Evolutionary conservation across 257 asterid genomes (phyloP), one percentile per base, ranked within the genome.

Genomic region (Solanum corneliomulleri): DNA sequence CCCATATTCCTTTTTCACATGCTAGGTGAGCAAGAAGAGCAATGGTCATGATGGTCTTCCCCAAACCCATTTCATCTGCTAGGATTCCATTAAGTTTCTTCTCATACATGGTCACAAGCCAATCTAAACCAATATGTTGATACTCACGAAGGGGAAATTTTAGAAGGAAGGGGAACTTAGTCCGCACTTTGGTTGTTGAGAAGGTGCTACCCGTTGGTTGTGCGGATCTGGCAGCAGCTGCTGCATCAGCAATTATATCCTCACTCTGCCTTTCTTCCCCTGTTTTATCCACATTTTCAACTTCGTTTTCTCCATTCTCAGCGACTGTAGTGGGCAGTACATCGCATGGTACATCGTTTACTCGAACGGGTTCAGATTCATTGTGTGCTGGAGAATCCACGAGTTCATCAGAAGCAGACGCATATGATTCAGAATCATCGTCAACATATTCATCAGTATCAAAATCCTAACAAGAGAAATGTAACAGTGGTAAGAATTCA

Each of bases 51-150:
- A 97, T 97, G 84, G 99, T 97, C 96, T 97, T 97, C 86, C 99
- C 99, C 94, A 97, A 89, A 41, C 99, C 99, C 99, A 97, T 97
- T 93, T 97, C 99, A 92, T 97, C 99, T 86, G 99, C 99, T 89
- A 97, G 95, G 90, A 97, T 97, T 85, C 99, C 99, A 88, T 97
- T 97, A 68, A 97, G 97, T 89, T 98, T 96, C 93, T 97, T 94
- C 95, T 97, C 99, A 86, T 97, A 97, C 99, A 97, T 95, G 82
- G 99, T 96, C 78, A 96, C 99, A 83, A 97, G 98, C 99, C 99
- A 97, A 91, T 97, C 99, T 95, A 97, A 90, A 86, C 99, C 99
- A 86, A 97, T 97, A 89, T 97, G 99, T 78, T 97, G 99, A 92
- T 97, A 97, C 92, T 97, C 99, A 60, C 99, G 99, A 85, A 97